phyloP scores from a whole-genome alignment of 106 monocot genomes.

The Vanilla planifolia region DNA sequence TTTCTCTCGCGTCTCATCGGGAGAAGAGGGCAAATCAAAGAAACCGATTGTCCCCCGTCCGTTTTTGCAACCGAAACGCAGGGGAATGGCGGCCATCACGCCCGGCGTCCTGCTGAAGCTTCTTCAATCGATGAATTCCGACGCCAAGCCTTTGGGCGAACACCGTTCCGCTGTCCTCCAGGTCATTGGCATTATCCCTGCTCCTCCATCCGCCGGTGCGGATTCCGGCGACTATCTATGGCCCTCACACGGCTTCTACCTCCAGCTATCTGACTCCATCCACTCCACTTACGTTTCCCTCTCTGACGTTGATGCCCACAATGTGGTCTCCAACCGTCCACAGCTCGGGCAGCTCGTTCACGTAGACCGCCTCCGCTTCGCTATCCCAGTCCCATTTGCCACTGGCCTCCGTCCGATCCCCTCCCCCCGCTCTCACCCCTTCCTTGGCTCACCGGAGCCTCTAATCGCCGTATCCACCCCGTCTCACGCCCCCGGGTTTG shows the following conservation, averaged over 20 bases:
- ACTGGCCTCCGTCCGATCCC: slow-evolving; percentile 50
- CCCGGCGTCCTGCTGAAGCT: slow-evolving; percentile 90
- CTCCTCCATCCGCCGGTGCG: slow-evolving; percentile 35
- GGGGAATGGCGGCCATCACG: slow-evolving; percentile 60
- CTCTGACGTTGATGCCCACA: slow-evolving; percentile 39
- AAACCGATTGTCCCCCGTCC: not conserved
- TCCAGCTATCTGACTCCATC: slow-evolving; percentile 89
- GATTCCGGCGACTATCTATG: slow-evolving; percentile 42
- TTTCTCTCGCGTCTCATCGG: not conserved
- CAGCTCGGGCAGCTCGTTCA: slow-evolving; percentile 84
- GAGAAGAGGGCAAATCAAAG: not conserved
- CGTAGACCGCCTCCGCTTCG: slow-evolving; percentile 57
- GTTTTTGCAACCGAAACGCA: not conserved
- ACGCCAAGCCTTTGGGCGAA: slow-evolving; percentile 40
- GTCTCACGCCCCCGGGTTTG: slow-evolving; percentile 30
- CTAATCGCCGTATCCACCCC: slow-evolving; percentile 41
- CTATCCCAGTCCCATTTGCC: slow-evolving; percentile 52
- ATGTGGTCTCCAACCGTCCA: slow-evolving; percentile 47
- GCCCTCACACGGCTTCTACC: slow-evolving; percentile 66
- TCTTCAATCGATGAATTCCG: slow-evolving; percentile 85
- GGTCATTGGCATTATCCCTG: slow-evolving; percentile 73
- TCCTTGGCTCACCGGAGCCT: slow-evolving; percentile 42
- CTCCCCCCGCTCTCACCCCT: slow-evolving; percentile 22
- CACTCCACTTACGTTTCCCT: slow-evolving; percentile 93
- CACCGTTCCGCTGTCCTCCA: slow-evolving; percentile 85